Percentiles rank a stretch among this genome's conserved stretches.
phyloP scores from a whole-genome alignment of 1,139 yeast species.

The Pichia terricola region DNA sequence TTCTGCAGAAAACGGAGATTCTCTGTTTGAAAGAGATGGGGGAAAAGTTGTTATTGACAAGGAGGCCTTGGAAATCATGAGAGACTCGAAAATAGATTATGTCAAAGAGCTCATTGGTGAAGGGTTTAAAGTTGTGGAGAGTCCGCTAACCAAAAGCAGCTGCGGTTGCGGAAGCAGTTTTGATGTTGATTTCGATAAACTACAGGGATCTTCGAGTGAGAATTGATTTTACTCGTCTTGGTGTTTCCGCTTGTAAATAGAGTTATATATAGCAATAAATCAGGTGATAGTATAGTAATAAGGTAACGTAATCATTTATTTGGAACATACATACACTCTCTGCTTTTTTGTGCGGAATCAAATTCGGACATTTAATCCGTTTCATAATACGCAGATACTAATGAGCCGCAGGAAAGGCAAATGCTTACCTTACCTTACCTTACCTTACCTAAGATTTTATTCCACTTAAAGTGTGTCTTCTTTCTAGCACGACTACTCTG shows the following conservation, averaged over 20 bases:
- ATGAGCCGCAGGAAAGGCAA: no score
- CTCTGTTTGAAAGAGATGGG: slow-evolving; percentile 57
- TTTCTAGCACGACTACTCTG: no score
- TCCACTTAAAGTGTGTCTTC: no score
- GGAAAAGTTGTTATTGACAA: slow-evolving; percentile 74
- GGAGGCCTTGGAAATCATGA: slow-evolving; percentile 67
- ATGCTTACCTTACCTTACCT: no score
- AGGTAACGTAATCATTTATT: no score
- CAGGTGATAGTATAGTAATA: no score
- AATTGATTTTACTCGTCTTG: not conserved
- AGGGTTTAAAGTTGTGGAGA: slow-evolving; percentile 82
- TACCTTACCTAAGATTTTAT: no score
- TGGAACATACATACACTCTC: no score
- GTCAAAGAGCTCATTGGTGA: slow-evolving; percentile 92
- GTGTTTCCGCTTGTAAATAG: not conserved
- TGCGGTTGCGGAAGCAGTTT: slow-evolving; percentile 98
- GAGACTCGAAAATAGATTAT: slow-evolving; percentile 83
- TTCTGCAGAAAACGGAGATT: slow-evolving; percentile 25
- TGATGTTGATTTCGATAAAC: slow-evolving; percentile 70
- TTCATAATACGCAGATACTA: no score
- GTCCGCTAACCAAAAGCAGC: slow-evolving; percentile 81
- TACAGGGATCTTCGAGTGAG: slow-evolving; percentile 7
- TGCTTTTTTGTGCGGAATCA: no score
- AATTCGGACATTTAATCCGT: no score
- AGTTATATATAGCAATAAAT: no score